These are phyloP conservation scores for Flaveria trinervia DNA, from an alignment of 129 eudicot genomes.

Conservation along the genomic window DNA sequence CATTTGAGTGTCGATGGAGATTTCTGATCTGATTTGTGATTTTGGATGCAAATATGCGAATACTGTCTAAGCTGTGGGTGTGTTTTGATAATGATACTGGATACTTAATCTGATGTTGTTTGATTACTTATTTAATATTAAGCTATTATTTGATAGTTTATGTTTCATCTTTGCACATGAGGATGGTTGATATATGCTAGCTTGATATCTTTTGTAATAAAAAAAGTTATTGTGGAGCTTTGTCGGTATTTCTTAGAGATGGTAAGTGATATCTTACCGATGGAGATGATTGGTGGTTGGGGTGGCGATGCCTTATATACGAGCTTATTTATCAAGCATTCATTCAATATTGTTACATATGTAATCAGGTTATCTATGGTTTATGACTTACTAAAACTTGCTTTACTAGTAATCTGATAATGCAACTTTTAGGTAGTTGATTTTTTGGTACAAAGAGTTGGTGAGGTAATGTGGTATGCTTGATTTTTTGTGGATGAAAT, in stretches of 20 bases:
- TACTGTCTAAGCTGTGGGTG: neutral
- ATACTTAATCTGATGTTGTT: neutral
- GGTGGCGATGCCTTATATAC: neutral
- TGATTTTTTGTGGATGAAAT: neutral
- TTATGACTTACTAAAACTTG: neutral
- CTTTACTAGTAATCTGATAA: neutral
- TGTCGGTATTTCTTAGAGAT: neutral
- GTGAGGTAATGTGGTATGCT: neutral
- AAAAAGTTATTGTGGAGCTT: neutral
- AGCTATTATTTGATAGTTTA: neutral
- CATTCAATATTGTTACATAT: neutral
- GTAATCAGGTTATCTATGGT: neutral
- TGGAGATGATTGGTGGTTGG: neutral
- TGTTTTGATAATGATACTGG: neutral
- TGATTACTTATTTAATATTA: neutral
- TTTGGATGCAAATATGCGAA: conserved; percentile 1
- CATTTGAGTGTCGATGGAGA: neutral
- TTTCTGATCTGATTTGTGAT: conserved; percentile 16
- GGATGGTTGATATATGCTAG: neutral
- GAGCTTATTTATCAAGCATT: neutral
- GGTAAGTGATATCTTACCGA: neutral
- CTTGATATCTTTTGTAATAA: neutral
- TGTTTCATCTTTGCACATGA: neutral
- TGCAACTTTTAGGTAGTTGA: neutral
- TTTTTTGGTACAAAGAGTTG: neutral